These are phyloP conservation scores for Cutaneotrichosporon curvatum DNA, from an alignment of 1,284 basidiomycete species.

Conservation along the genomic window DNA sequence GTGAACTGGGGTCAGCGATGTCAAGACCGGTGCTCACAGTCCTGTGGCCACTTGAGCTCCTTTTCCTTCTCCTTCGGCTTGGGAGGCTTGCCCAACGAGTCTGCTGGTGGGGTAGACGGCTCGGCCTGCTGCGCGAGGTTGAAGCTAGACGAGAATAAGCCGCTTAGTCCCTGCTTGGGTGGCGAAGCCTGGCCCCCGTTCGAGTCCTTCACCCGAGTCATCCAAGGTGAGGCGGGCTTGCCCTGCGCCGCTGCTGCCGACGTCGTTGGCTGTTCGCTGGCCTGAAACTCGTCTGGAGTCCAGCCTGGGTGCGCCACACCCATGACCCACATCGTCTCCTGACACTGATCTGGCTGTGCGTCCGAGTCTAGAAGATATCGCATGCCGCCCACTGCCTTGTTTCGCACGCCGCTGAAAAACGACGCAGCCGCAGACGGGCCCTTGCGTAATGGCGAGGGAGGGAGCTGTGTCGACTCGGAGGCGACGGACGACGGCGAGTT, in stretches of 20 bases:
- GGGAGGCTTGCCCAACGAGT: conserved; percentile 4
- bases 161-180: conserved; percentile 28
- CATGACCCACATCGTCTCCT: conserved; percentile 74
- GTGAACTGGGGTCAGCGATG: conserved; percentile 57
- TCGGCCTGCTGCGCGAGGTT: conserved; percentile 10
- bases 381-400: conserved; percentile 50
- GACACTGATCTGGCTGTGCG: conserved; percentile 63
- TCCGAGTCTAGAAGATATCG: conserved; percentile 77
- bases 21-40: conserved; percentile 32
- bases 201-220: conserved; percentile 6
- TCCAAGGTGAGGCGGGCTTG: conserved; percentile 7
- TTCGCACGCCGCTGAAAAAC: conserved; percentile 41
- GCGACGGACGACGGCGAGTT: conserved; percentile 2
- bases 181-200: conserved; percentile 6
- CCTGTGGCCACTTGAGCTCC: conserved; percentile 42
- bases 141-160: conserved; percentile 36
- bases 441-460: conserved; percentile 35
- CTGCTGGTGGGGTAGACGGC: conserved; percentile 6
- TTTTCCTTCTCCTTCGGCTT: conserved; percentile 32
- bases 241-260: neutral
- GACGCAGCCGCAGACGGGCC: conserved; percentile 32
- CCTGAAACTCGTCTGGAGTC: conserved; percentile 24
- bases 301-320: conserved; percentile 62
- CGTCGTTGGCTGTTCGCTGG: too few relatives aligned
- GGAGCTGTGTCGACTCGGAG: neutral